A percentile compares a stretch with the other conserved stretches of the same genome.
Evolutionary conservation across 2,329 filamentous ascomycete species (phyloP).

Genomic region (Mariannaea sp.): DNA sequence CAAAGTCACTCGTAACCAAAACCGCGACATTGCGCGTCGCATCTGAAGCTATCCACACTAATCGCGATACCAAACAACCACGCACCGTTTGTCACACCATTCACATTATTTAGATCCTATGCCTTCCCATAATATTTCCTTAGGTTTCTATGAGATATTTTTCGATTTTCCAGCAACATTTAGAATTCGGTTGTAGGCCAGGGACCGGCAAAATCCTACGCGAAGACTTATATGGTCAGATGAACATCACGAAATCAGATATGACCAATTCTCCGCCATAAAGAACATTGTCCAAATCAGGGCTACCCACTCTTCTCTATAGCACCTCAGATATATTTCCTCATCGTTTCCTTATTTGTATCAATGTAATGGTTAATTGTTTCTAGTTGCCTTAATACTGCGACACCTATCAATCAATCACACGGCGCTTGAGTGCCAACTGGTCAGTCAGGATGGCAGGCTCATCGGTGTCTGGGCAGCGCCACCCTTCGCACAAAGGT

Average conservation of each 20-base stretch:
- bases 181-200: background rate
- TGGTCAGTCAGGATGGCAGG: conserved; percentile 7
- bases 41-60: conserved; percentile 45
- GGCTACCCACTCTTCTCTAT: background rate
- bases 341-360: background rate
- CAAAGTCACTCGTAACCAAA: conserved; percentile 40
- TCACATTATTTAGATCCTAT: conserved; percentile 1
- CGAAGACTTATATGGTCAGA: conserved; percentile 38
- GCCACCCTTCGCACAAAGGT: background rate
- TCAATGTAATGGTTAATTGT: background rate
- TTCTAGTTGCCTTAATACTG: conserved; percentile 1
- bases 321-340: background rate
- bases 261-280: conserved; percentile 7
- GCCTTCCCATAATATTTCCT: background rate
- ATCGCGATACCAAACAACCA: conserved; percentile 28
- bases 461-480: background rate
- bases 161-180: conserved; percentile 25
- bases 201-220: conserved; percentile 16
- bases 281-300: background rate
- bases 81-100: conserved; percentile 25
- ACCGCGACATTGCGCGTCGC: conserved; percentile 28
- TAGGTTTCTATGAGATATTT: conserved; percentile 18
- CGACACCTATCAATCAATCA: conserved; percentile 1
- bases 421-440: background rate
- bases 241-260: conserved; percentile 27